These are phyloP conservation scores for Suhomyces sp. DNA, from an alignment of 805 yeast species.

Conservation along the genomic window DNA sequence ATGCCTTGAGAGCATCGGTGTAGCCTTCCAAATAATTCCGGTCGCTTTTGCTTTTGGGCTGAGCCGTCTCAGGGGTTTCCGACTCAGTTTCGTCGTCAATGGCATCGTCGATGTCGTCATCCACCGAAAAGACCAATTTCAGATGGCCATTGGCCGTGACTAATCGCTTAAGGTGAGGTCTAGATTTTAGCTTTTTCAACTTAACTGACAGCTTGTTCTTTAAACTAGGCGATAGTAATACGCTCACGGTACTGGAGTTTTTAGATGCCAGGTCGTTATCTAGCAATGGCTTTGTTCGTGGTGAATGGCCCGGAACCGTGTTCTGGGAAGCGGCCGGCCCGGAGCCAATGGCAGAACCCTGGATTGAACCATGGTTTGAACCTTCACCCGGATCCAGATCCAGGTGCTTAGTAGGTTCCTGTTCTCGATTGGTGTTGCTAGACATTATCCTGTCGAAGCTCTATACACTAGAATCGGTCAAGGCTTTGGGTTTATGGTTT, in stretches of 20 bases:
- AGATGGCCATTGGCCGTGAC: slow-evolving; percentile 14
- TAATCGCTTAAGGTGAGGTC: slow-evolving; percentile 32
- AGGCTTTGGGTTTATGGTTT: neutral
- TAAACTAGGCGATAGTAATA: slow-evolving; percentile 14
- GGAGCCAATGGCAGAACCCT: neutral
- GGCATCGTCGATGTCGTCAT: slow-evolving; percentile 71
- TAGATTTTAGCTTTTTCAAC: slow-evolving; percentile 19
- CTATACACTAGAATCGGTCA: neutral
- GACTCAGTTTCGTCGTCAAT: slow-evolving; percentile 40
- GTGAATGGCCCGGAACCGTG: neutral
- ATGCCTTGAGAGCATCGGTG: slow-evolving; percentile 59
- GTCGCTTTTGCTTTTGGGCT: slow-evolving; percentile 16
- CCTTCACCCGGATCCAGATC: neutral
- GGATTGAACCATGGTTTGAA: neutral
- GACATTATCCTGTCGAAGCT: neutral
- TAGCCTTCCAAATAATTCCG: slow-evolving; percentile 64
- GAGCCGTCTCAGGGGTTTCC: slow-evolving; percentile 40
- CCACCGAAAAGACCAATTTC: slow-evolving; percentile 65
- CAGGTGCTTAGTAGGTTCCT: neutral
- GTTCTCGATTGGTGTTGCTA: neutral
- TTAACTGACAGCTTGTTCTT: slow-evolving; percentile 13
- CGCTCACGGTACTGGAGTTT: slow-evolving; percentile 7
- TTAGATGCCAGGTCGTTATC: neutral
- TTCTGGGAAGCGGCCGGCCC: neutral
- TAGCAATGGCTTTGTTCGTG: neutral